These are phyloP conservation scores for Fusarium beomiforme DNA, from an alignment of 2,329 filamentous ascomycete genomes.

Conservation along the genomic window DNA sequence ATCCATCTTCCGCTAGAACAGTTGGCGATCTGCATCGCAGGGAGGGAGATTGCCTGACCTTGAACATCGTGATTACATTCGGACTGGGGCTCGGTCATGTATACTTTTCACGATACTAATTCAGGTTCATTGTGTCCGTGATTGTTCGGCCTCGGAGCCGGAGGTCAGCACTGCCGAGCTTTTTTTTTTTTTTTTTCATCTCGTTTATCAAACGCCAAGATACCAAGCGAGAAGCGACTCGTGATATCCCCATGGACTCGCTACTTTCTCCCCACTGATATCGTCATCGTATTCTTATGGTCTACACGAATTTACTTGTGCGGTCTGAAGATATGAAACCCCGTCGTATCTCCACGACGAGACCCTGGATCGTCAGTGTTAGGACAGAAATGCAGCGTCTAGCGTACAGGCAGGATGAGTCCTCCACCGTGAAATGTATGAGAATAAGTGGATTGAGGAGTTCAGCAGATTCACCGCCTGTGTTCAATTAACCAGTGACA, in stretches of 20 bases:
- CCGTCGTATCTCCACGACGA: constrained; percentile 11
- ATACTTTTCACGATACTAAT: neutral
- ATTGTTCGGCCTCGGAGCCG: constrained; percentile 29
- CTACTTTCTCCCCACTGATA: constrained; percentile 17
- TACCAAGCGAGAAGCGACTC: constrained; percentile 5
- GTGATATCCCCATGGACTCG: constrained; percentile 1
- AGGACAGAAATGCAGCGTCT: neutral
- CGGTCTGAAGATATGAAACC: neutral
- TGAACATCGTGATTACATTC: constrained; percentile 2
- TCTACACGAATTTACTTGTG: constrained; percentile 9
- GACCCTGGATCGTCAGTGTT: constrained; percentile 33
- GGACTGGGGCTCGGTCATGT: constrained; percentile 4
- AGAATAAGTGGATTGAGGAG: constrained; percentile 24
- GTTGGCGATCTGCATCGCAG: neutral
- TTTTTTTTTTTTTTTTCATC: constrained; percentile 8
- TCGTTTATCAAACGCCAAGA: constrained; percentile 31
- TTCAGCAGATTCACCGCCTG: constrained; percentile 27
- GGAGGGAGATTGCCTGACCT: constrained; percentile 24
- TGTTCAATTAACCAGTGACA: constrained; percentile 13
- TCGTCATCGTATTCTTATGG: constrained; percentile 16
- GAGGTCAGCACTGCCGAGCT: constrained; percentile 7
- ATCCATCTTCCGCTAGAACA: neutral
- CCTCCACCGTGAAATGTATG: constrained; percentile 14
- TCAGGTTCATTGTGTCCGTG: constrained; percentile 9
- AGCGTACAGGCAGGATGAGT: neutral